Base-by-base conservation (phyloP, 208 protist genomes). In the Acanthamoeba rhysodes region DNA sequence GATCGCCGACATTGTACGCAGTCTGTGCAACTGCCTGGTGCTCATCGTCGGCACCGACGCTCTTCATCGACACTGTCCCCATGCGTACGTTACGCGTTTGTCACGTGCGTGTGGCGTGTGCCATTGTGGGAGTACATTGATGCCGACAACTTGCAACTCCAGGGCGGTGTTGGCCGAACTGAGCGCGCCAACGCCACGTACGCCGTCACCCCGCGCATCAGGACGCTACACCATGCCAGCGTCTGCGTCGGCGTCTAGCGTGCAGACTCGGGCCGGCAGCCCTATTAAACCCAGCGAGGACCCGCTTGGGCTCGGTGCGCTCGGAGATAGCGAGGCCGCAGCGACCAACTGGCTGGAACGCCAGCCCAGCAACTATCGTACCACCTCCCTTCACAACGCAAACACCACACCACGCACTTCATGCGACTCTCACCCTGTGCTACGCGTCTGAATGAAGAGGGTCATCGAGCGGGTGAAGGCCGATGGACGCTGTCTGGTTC, bases 1-100 rank as follows among this genome's bases (percentile, higher is more conserved):
- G 74, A 84, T 84, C 20, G 74, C 74, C 74, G 74, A 84, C 14
- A 84, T 84, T 20, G 74, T 84, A 18, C 74, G 74, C 37, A 84
- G 45, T 20, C 74, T 84, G 34, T 84, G n/a, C 74, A 84, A 84
- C 22, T 84, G 74, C 45, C 74, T 84, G 16, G 45, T 53, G 74
- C 74, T 84, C 41, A 22, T 84, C 5, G 41, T 84, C 27, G 74
- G 74, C 74, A 45, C 37, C 29, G 74, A 84, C 45, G 74, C 74
- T 22, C 45, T 84, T 37, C 74, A 84, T 84, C 74, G 74, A 45
- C 74, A 84, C 45, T 84, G 74, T 20, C 74, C 74, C 22, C 74
- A 84, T 53, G 74, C 74, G 74, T 84, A 29, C 74, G 45, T 84
- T 41, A 37, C 27, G 14, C 24, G 68, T 37, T 0, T 74, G 12